These are phyloP conservation scores for Eucalyptus cladocalyx DNA, from an alignment of 345 rosid species.

Conservation along the genomic window DNA sequence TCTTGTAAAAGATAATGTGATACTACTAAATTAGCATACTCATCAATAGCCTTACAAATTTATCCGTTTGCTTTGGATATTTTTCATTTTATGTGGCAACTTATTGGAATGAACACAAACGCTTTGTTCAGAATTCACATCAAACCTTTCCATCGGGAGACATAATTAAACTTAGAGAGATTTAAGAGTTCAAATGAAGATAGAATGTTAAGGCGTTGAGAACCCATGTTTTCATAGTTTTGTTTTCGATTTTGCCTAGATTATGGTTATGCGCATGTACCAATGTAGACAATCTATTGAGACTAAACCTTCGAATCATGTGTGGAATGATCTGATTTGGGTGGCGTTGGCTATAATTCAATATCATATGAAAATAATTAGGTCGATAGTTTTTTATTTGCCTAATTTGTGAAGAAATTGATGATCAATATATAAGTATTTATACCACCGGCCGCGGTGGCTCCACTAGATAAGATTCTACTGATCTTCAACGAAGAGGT, in stretches of 20 bases:
- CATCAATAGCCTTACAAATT: rapidly evolving
- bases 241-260: neutral
- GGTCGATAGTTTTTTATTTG: neutral
- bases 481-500: no score
- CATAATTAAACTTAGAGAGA: neutral
- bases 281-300: neutral
- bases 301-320: neutral
- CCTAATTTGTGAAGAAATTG: neutral
- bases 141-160: neutral
- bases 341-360: rapidly evolving
- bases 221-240: neutral
- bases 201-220: no score
- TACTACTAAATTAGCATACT: rapidly evolving
- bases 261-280: neutral
- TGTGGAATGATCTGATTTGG: neutral
- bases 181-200: neutral
- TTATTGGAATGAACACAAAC: no score
- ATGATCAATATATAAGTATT: neutral
- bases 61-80: rapidly evolving
- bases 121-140: rapidly evolving
- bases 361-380: neutral
- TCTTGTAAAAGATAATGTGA: rapidly evolving
- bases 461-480: no score
- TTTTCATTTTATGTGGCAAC: rapidly evolving
- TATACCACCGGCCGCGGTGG: no score